Conservation (phyloP, 306 rosid genomes). For the Adenanthera pavonina region DNA sequence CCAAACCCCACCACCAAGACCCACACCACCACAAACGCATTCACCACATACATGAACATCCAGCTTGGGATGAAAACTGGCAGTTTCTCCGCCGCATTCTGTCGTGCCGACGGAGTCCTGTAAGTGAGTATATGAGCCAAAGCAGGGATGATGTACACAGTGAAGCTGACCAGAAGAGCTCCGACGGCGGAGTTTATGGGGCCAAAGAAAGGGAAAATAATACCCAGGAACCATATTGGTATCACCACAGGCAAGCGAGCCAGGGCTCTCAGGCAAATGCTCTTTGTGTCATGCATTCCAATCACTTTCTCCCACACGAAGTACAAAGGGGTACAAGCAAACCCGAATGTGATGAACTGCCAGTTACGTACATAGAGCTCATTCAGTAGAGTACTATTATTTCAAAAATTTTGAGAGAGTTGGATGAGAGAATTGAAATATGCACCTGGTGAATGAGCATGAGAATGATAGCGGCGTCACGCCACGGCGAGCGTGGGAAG, state of each 20-base stretch:
- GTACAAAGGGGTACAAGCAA: slow-evolving; percentile 88
- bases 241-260: slow-evolving; percentile 84
- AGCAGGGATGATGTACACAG: slow-evolving; percentile 87
- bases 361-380: neutral
- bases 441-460: slow-evolving; percentile 93
- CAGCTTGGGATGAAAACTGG: slow-evolving; percentile 74
- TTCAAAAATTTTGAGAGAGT: too few relatives aligned
- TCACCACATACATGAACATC: slow-evolving; percentile 66
- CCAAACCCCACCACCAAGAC: slow-evolving; percentile 82
- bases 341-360: slow-evolving; percentile 88
- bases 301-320: slow-evolving; percentile 93
- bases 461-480: slow-evolving; percentile 65
- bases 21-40: slow-evolving; percentile 74
- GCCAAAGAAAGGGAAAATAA: slow-evolving; percentile 86
- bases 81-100: slow-evolving; percentile 81
- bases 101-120: slow-evolving; percentile 74
- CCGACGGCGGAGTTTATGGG: slow-evolving; percentile 95
- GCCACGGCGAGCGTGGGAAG: slow-evolving; percentile 75
- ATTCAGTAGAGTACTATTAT: too few relatives aligned
- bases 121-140: slow-evolving; percentile 82
- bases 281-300: slow-evolving; percentile 88
- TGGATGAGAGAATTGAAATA: too few relatives aligned
- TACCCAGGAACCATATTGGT: slow-evolving; percentile 89
- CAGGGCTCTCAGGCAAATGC: slow-evolving; percentile 75
- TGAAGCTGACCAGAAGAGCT: slow-evolving; percentile 88